Evolutionary conservation across 2,329 filamentous ascomycete species (phyloP).

Genomic region (Venturia nashicola): DNA sequence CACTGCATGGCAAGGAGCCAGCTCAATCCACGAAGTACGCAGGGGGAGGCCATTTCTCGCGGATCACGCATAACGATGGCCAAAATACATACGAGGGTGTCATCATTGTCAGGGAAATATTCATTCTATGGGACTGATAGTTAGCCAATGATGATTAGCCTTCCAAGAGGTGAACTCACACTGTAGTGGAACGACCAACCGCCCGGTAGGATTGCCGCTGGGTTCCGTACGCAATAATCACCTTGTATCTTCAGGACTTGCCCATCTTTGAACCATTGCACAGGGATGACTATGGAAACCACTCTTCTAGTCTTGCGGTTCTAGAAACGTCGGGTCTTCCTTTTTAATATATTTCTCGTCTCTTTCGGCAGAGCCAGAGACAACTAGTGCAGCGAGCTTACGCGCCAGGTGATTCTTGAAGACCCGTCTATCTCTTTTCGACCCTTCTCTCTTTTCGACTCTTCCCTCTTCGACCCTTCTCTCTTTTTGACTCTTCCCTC

Average conservation of each 20-base stretch:
- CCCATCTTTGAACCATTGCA: neutral
- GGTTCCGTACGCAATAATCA: neutral
- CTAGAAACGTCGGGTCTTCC: no score
- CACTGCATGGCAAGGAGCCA: conserved; percentile 3
- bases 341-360: no score
- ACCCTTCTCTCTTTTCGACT: no score
- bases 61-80: neutral
- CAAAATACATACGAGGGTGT: neutral
- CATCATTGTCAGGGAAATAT: neutral
- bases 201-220: neutral
- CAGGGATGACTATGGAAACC: no score
- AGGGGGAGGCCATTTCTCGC: neutral
- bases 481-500: no score
- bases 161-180: neutral
- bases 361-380: no score
- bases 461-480: no score
- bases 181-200: conserved; percentile 2
- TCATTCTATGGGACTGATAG: neutral
- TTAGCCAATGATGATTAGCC: neutral
- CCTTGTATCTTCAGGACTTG: neutral
- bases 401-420: no score
- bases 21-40: neutral
- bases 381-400: no score
- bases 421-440: no score
- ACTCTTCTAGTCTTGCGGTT: no score